Base-by-base conservation (phyloP, 768 basidiomycete species). In the Calocybe indica region DNA sequence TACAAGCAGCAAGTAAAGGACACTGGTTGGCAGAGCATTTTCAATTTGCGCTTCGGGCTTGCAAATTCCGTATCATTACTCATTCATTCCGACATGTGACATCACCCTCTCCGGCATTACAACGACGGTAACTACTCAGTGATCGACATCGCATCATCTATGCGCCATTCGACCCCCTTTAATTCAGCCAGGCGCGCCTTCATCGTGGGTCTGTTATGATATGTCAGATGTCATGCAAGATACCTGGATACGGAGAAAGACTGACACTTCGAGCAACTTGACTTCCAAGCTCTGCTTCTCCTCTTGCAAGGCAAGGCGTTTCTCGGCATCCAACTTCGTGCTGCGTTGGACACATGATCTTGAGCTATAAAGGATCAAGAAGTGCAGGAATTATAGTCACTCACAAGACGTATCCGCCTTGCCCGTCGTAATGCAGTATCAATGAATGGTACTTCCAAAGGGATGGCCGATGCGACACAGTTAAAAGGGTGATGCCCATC, bases 361-460 rank as follows among this genome's bases (percentile, higher is more conserved):
- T 34, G 43, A 14, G 13, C 12, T 37, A 13, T 32, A 5, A 15
- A 37, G n/a, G n/a, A 46, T 47, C 15, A 52, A 33, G 31, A 45
- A 30, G 36, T 15, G 35, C 40, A 37, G 5, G 11, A 40, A 30
- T 10, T 43, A 14, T 33, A 44, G 43, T 40, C 6, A 77, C 90
- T 52, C 57, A 92, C 92, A 97, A 99, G 13, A 93, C 80, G 67
- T 97, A 97, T 51, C 90, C 90, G 32, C 95, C 95, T 64, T 90
- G 85, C 6, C 95, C 95, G 57, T 97, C 91, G 59, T 90, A 92
- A 59, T 94, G 89, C 52, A 95, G 66, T 48, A 95, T 91, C 59
- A 85, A 82, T 6, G 84, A 77, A 60, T 95, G 92, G 60, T 93
- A 91, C 62, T 86, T 85, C 92, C 93, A 98, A 52, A 97, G 63